Evolutionary conservation across 306 rosid genomes (phyloP).

Genomic region (Hippophae gyantsensis): DNA sequence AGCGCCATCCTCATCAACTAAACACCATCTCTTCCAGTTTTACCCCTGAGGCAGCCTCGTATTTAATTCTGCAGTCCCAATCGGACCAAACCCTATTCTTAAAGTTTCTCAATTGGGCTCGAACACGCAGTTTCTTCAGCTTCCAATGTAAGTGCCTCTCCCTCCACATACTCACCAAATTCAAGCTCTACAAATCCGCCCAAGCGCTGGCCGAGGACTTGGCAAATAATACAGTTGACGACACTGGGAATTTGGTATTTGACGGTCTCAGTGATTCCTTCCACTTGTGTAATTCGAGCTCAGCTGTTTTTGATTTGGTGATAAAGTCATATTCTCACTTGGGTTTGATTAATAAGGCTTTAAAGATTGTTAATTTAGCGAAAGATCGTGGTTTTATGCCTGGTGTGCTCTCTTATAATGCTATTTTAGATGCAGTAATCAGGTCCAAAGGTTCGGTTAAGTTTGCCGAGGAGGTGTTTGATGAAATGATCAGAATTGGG

Average conservation of each 20-base stretch:
- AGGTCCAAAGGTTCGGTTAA: constrained; percentile 28
- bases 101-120: constrained; percentile 64
- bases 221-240: constrained; percentile 25
- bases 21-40: constrained; percentile 40
- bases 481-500: constrained; percentile 50
- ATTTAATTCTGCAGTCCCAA: constrained; percentile 65
- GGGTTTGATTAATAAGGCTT: constrained; percentile 36
- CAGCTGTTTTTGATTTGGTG: constrained; percentile 62
- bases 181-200: constrained; percentile 61
- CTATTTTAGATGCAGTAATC: constrained; percentile 44
- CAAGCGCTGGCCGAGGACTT: constrained; percentile 65
- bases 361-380: constrained; percentile 42
- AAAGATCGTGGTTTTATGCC: constrained; percentile 56
- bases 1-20: constrained; percentile 58
- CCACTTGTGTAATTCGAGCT: constrained; percentile 46
- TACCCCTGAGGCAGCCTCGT: constrained; percentile 66
- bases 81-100: constrained; percentile 35
- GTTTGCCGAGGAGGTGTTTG: constrained; percentile 34
- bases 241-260: constrained; percentile 40
- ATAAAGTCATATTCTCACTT: constrained; percentile 61
- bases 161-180: constrained; percentile 75
- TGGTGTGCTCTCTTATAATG: constrained; percentile 55
- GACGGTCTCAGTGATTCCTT: constrained; percentile 42
- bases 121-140: constrained; percentile 41
- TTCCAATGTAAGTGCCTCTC: constrained; percentile 59